Evolutionary conservation across 768 basidiomycete genomes (phyloP), one percentile per base, ranked within the genome.

Genomic region (Saitozyma sp.): DNA sequence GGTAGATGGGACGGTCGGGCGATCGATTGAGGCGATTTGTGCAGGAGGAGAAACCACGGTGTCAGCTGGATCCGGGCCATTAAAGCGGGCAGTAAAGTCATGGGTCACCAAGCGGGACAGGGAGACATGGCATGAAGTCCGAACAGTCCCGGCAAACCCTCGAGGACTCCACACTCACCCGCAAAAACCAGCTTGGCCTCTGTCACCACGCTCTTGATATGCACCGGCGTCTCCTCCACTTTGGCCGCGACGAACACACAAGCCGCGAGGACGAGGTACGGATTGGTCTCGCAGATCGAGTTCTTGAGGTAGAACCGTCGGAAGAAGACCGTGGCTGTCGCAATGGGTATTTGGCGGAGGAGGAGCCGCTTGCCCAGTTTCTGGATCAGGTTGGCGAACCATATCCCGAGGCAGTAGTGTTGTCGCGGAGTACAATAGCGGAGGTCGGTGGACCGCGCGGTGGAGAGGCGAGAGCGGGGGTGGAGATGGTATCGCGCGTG

Each of bases 201-300:
- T 1, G 86, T 80, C 37, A 95, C 88, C 38, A 97, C 87, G 66
- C 85, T 89, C 82, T 97, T 97, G 81, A 98, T 92, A 74, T 94
- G 92, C 0, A 92, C 85, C 0, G 96, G 94, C 0, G 88, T 91
- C 78, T 99, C 96, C 75, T 99, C 96, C 0, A 93, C 92, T 78
- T 99, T 99, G 0, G 94, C 91, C 9, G 95, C 94, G 41, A 98
- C 89, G 79, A 97, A 98, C 67, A 88, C 88, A 80, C 95, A 99
- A 0, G 93, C 91, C 0, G 92, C 87, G 50, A 93, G 87, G 54
- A 97, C 93, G 60, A 94, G 83, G 71, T 91, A 93, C 0, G 92
- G 92, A 67, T 98, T 96, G 0, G 95, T 97, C 77, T 96, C 93
- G 82, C 90, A 92, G 75, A 93, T 95, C 8, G 87, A 84, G 76